phyloP scores from a whole-genome alignment of 2,329 filamentous ascomycete species.

The Claviceps citrina region DNA sequence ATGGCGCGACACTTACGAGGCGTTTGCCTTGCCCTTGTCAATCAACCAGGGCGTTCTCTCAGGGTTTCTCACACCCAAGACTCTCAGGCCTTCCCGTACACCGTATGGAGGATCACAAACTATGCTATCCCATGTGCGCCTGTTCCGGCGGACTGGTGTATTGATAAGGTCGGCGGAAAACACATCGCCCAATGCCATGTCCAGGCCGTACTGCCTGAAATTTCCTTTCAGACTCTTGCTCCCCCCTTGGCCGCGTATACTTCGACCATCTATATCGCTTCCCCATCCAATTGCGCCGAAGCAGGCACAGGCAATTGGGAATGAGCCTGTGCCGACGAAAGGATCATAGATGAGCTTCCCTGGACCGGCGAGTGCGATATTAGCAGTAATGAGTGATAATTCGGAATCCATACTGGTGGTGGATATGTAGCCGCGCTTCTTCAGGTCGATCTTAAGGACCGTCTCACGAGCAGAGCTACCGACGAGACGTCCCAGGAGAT shows the following conservation, averaged over 20 bases:
- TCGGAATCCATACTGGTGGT: slow-evolving; percentile 98
- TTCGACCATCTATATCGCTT: slow-evolving; percentile 85
- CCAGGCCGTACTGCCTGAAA: slow-evolving; percentile 68
- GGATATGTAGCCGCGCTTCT: slow-evolving; percentile 84
- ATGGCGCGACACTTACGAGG: slow-evolving; percentile 39
- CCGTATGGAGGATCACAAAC: slow-evolving; percentile 94
- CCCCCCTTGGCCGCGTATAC: slow-evolving; percentile 57
- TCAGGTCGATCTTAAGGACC: slow-evolving; percentile 66
- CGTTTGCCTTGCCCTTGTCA: slow-evolving; percentile 53
- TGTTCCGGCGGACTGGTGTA: slow-evolving; percentile 48
- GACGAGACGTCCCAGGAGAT: slow-evolving; percentile 62
- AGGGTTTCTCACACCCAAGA: slow-evolving; percentile 62
- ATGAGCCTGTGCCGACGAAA: slow-evolving; percentile 89
- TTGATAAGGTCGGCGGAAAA: slow-evolving; percentile 84
- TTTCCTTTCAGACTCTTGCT: slow-evolving; percentile 46
- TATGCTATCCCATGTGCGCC: slow-evolving; percentile 69
- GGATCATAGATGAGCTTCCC: slow-evolving; percentile 88
- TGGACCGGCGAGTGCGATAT: slow-evolving; percentile 67
- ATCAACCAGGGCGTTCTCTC: slow-evolving; percentile 44
- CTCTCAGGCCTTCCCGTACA: slow-evolving; percentile 78
- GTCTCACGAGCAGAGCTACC: slow-evolving; percentile 51
- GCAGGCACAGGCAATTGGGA: slow-evolving; percentile 76
- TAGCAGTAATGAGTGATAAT: slow-evolving; percentile 78
- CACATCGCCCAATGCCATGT: slow-evolving; percentile 52
- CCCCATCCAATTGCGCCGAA: slow-evolving; percentile 76